Evolutionary conservation across 805 yeast genomes (phyloP), one percentile per base, ranked within the genome.

Genomic region (Barnettozyma botsteinii): DNA sequence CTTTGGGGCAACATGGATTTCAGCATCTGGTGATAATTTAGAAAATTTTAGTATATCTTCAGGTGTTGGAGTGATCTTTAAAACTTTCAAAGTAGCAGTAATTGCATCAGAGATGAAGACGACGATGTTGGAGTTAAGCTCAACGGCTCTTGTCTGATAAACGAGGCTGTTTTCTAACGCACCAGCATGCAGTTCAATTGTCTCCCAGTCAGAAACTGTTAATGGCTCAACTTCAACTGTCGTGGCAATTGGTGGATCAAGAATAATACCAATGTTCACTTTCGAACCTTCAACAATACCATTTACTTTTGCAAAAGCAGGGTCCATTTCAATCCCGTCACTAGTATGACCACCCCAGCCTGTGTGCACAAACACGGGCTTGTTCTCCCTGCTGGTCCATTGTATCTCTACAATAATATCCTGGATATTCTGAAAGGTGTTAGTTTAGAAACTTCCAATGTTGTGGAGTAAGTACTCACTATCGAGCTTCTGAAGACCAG

Each of bases 161-260:
- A 91, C 64, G 50, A 89, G 70, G 47, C 75, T 75, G 33, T 78
- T 75, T 55, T 91, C 97, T 20, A 91, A 71, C 31, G 70, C 74
- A 22, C 73, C 77, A 2, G 95, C 91, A 59, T 91, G 85, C 3
- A 83, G 60, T 55, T 89, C 96, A 3, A 88, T 84, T 21, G 85
- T 65, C 49, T 89, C 97, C 97, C 97, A 91, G 56, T 91, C 98
- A 5, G 81, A 71, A 2, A 79, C 60, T 0, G 85, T 70, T 15
- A 73, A 61, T 0, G 98, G 98, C 52, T 85, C 96, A 32, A 91
- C 69, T 52, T 75, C 79, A 3, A 89, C 79, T 4, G 78, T 75
- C 6, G 69, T 65, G 1, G 87, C 77, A 30, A 61, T 69, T n/a
- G 72, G 75, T 1, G 67, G 57, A 28, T 73, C 66, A 12, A 75